Evolutionary conservation across 1,284 basidiomycete genomes (phyloP), one percentile per base, ranked within the genome.

Genomic region (Apiotrichum mycotoxinovorans): DNA sequence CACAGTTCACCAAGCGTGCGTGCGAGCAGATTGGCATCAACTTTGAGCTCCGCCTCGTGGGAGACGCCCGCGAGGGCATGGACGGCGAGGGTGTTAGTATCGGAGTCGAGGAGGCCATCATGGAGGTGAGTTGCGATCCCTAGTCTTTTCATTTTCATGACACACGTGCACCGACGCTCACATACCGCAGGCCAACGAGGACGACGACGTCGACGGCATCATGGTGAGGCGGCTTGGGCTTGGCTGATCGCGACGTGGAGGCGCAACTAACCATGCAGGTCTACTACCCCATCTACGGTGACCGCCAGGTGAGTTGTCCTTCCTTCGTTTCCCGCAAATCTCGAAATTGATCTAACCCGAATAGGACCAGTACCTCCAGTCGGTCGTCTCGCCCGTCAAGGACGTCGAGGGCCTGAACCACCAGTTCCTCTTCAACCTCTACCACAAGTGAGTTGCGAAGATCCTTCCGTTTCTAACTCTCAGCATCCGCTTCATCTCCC

Each of bases 401-500:
- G 95, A 98, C 66, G 95, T 98, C 52, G 95, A 98, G 78, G 95
- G 95, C 4, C 82, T 98, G 50, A 86, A 98, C 79, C 91, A 92
- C 80, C 92, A 92, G 75, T 95, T 93, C 76, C 88, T 95, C 67
- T 97, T 94, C 78, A 96, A 96, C 74, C 80, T 97, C 53, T 97
- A 97, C 77, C 93, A 97, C 83, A 96, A 96, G 91, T 91, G 65
- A 57, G 84, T 70, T 7, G 35, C 4, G n/a, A n/a, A 10, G 4
- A 1, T 40, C 20, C 17, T 18, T 15, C 0, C 22, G n/a, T 15
- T 14, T 9, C 47, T 50, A 35, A 47, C 45, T 30, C 30, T 9
- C 54, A 91, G 88, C 72, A 86, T 91, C 68, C 89, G 90, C 33
- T 79, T 79, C 72, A 79, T 81, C 70, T 75, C 76, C 56, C 79